Conservation (phyloP, 805 yeast species). For the Blastobotrys americana region DNA sequence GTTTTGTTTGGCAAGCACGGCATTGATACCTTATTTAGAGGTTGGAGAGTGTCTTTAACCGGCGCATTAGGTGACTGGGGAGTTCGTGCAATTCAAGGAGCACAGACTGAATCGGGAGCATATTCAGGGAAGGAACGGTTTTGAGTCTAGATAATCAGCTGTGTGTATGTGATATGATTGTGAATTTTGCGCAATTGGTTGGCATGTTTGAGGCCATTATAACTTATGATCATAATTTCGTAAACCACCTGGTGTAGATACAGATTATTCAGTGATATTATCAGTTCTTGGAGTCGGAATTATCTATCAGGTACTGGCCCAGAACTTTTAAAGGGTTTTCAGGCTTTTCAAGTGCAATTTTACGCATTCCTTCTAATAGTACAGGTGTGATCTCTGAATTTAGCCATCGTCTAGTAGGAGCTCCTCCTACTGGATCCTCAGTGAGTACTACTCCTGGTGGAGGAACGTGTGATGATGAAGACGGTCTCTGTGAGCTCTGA, state of each 20-base stretch:
- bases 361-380: slow-evolving; percentile 55
- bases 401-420: slow-evolving; percentile 59
- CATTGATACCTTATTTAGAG: slow-evolving; percentile 57
- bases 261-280: neutral
- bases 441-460: neutral
- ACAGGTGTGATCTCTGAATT: slow-evolving; percentile 54
- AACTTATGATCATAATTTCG: neutral
- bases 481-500: too few relatives aligned
- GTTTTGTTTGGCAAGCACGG: slow-evolving; percentile 39
- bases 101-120: slow-evolving; percentile 6
- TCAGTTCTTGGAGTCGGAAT: slow-evolving; percentile 8
- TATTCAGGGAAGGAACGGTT: slow-evolving; percentile 15
- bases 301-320: slow-evolving; percentile 20
- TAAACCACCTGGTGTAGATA: neutral
- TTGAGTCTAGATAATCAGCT: slow-evolving; percentile 2
- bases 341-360: slow-evolving; percentile 39
- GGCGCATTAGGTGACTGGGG: slow-evolving; percentile 84
- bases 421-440: slow-evolving; percentile 18
- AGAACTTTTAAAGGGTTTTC: slow-evolving; percentile 20
- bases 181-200: neutral
- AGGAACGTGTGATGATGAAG: too few relatives aligned
- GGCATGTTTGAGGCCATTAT: neutral
- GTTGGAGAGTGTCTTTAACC: slow-evolving; percentile 83
- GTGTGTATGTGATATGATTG: neutral
- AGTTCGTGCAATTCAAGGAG: slow-evolving; percentile 18